Evolutionary conservation across 768 basidiomycete species (phyloP).

Genomic region (Mrakia blollopis): DNA sequence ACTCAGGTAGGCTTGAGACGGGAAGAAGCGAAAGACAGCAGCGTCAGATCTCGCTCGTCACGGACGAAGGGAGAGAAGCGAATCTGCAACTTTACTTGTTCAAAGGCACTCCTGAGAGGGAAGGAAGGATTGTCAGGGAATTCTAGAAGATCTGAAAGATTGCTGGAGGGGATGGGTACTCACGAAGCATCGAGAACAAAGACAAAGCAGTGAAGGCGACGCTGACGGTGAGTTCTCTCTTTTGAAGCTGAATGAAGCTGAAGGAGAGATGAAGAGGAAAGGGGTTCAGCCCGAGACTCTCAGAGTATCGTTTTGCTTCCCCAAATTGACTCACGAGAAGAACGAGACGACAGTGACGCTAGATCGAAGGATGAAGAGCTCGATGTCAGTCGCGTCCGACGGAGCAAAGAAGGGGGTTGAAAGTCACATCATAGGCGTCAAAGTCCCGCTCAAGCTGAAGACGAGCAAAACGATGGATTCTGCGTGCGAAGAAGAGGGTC

Average conservation of each 20-base stretch:
- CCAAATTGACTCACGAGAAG: conserved; percentile 42
- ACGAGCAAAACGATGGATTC: conserved; percentile 66
- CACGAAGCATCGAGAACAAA: conserved; percentile 75
- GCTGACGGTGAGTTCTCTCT: conserved; percentile 67
- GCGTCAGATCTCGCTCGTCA: neutral
- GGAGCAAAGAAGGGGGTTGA: neutral
- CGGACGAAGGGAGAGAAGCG: neutral
- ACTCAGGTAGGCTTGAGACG: conserved; percentile 39
- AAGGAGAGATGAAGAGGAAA: conserved; percentile 67
- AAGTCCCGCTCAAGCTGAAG: conserved; percentile 67
- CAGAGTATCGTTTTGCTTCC: too few relatives aligned
- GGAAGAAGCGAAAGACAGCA: neutral
- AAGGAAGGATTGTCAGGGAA: neutral
- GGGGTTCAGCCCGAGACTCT: conserved; percentile 40
- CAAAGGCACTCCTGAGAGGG: neutral
- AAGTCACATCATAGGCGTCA: conserved; percentile 56
- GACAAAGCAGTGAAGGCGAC: conserved; percentile 88
- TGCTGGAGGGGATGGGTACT: too few relatives aligned
- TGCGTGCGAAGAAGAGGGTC: conserved; percentile 37
- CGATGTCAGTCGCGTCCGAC: neutral
- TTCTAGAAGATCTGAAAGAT: too few relatives aligned
- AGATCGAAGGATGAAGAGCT: neutral
- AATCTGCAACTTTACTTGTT: neutral
- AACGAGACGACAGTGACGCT: conserved; percentile 76
- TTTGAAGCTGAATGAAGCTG: conserved; percentile 56